Evolutionary conservation across 768 basidiomycete species (phyloP).

Genomic region (Roridomyces roridus): DNA sequence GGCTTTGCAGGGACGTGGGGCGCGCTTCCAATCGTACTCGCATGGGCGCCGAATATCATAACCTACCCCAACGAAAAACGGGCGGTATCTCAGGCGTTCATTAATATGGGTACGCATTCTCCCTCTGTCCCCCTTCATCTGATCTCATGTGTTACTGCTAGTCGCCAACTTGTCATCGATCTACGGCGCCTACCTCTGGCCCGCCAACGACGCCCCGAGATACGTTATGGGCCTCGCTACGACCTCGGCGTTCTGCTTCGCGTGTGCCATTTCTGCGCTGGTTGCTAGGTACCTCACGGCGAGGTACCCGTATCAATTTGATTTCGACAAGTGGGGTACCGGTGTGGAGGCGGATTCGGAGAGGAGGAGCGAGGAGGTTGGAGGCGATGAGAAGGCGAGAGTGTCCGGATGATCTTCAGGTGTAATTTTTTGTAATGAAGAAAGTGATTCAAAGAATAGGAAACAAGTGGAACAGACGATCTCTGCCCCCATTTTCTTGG

Average conservation of each 20-base stretch:
- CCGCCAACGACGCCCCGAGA: slow-evolving; percentile 16
- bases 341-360: too few species aligned
- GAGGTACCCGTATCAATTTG: slow-evolving; percentile 16
- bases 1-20: slow-evolving; percentile 18
- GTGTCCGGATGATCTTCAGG: too few species aligned
- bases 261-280: slow-evolving; percentile 15
- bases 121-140: too few species aligned
- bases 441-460: too few species aligned
- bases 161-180: slow-evolving; percentile 21
- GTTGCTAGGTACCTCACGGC: slow-evolving; percentile 17
- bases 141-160: too few species aligned
- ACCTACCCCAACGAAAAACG: slow-evolving; percentile 20
- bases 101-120: slow-evolving; percentile 22
- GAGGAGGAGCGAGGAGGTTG: slow-evolving; percentile 14
- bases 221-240: slow-evolving; percentile 19
- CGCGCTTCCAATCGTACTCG: slow-evolving; percentile 20
- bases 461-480: too few species aligned
- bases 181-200: slow-evolving; percentile 20
- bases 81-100: slow-evolving; percentile 15
- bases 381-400: slow-evolving; percentile 13
- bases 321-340: slow-evolving; percentile 19
- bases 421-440: too few species aligned
- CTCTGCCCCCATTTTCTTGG: too few species aligned
- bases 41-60: slow-evolving; percentile 17
- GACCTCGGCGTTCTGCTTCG: slow-evolving; percentile 19